Conservation (phyloP, 1,139 yeast genomes). For the Hyphopichia wangnamkhiaoensis region DNA sequence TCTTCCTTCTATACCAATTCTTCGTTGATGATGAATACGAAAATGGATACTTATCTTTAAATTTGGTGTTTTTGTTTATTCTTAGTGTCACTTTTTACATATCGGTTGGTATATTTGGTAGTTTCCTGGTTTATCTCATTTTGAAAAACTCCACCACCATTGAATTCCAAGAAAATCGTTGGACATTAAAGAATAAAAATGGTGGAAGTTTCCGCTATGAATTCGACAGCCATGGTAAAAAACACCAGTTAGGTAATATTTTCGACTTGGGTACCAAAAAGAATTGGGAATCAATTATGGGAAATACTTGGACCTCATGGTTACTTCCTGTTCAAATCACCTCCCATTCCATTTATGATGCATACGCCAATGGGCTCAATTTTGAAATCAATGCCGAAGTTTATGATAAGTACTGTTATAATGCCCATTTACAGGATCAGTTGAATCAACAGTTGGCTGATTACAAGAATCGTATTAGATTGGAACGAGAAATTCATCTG, state of each 20-base stretch:
- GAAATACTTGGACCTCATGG: conserved; percentile 66
- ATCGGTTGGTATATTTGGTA: conserved; percentile 59
- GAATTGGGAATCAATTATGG: conserved; percentile 79
- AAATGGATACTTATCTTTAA: conserved; percentile 52
- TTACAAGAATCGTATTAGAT: conserved; percentile 23
- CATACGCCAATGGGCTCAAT: conserved; percentile 50
- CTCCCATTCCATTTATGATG: conserved; percentile 21
- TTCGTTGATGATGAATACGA: conserved; percentile 42
- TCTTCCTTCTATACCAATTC: conserved; percentile 49
- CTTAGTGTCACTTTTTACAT: conserved; percentile 64
- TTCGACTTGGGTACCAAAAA: conserved; percentile 66
- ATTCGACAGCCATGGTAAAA: conserved; percentile 35
- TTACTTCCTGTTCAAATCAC: conserved; percentile 57
- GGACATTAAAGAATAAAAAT: conserved; percentile 38
- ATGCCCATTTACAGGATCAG: conserved; percentile 47
- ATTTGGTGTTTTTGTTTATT: conserved; percentile 60
- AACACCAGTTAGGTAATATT: conserved; percentile 55
- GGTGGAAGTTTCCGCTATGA: conserved; percentile 29
- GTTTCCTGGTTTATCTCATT: conserved; percentile 62
- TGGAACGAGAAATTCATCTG: conserved; percentile 14
- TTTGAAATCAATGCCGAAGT: conserved; percentile 48
- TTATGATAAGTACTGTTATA: conserved; percentile 42
- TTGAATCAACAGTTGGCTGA: conserved; percentile 45
- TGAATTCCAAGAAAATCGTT: conserved; percentile 64
- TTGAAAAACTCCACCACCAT: conserved; percentile 73